These are phyloP conservation scores for Pleurotus sapidus DNA, from an alignment of 768 basidiomycete genomes.

Conservation along the genomic window DNA sequence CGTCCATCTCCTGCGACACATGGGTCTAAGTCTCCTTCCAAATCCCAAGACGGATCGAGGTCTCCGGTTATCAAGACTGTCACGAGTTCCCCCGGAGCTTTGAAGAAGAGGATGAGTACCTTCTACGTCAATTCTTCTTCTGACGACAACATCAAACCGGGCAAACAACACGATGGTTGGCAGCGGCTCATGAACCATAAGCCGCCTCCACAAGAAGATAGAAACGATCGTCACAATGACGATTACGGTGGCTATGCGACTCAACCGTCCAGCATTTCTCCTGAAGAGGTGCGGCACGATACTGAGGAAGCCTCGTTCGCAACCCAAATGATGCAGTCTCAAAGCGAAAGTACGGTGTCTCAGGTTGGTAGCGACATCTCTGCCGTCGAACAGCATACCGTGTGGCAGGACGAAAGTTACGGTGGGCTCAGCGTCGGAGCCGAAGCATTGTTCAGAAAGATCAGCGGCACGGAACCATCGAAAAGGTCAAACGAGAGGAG, in stretches of 20 bases:
- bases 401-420: slow-evolving; percentile 37
- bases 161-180: background rate
- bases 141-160: no score
- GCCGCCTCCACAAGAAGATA: background rate
- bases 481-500: background rate
- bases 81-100: background rate
- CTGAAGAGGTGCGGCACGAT: background rate
- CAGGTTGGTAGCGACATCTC: slow-evolving; percentile 48
- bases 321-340: slow-evolving; percentile 7
- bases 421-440: slow-evolving; percentile 43
- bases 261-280: no score
- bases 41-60: background rate
- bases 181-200: background rate
- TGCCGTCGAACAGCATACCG: slow-evolving; percentile 33
- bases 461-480: slow-evolving; percentile 24
- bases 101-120: slow-evolving; percentile 1
- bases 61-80: background rate
- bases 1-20: background rate
- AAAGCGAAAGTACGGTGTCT: slow-evolving; percentile 20
- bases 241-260: background rate
- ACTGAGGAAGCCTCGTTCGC: slow-evolving; percentile 22
- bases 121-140: background rate
- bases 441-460: slow-evolving; percentile 41
- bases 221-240: background rate
- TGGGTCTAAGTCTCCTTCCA: background rate